A percentile compares a stretch with the other conserved stretches of the same genome.
phyloP scores from a whole-genome alignment of 2,329 filamentous ascomycete species.

The Fusarium sp. region DNA sequence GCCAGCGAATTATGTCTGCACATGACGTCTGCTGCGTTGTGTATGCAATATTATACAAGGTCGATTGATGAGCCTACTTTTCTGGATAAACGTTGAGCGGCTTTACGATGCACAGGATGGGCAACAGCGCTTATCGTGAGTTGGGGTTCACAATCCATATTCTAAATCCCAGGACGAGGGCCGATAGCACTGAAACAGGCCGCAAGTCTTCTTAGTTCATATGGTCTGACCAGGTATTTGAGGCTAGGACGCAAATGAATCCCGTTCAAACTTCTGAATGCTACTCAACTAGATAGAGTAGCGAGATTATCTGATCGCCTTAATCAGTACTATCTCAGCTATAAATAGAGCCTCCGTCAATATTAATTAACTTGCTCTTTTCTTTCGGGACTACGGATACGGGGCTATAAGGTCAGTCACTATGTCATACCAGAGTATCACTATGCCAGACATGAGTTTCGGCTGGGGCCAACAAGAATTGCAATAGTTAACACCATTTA shows the following conservation, averaged over 20 bases:
- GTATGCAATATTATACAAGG: not conserved
- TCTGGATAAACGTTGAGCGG: conserved; percentile 1
- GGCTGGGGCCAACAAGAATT: not conserved
- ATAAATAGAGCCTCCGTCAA: not conserved
- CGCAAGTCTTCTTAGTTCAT: not conserved
- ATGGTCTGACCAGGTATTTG: not conserved
- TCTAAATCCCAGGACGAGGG: not conserved
- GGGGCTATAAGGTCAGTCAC: not conserved
- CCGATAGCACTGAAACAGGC: not conserved
- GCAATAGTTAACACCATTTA: not conserved
- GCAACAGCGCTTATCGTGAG: not conserved
- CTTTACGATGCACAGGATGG: not conserved
- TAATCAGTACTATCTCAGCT: not conserved
- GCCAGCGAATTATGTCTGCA: not conserved
- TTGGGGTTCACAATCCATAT: not conserved
- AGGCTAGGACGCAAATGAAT: not conserved
- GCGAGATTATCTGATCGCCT: not conserved
- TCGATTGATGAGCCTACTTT: conserved; percentile 1
- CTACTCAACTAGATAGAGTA: not conserved
- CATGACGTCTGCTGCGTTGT: not conserved
- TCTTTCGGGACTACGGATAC: not conserved
- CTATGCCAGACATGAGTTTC: not conserved
- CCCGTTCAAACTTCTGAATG: not conserved
- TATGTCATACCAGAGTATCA: not conserved
- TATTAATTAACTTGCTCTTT: not conserved